Conservation (phyloP, 805 yeast genomes). For the Hanseniaspora osmophila region DNA sequence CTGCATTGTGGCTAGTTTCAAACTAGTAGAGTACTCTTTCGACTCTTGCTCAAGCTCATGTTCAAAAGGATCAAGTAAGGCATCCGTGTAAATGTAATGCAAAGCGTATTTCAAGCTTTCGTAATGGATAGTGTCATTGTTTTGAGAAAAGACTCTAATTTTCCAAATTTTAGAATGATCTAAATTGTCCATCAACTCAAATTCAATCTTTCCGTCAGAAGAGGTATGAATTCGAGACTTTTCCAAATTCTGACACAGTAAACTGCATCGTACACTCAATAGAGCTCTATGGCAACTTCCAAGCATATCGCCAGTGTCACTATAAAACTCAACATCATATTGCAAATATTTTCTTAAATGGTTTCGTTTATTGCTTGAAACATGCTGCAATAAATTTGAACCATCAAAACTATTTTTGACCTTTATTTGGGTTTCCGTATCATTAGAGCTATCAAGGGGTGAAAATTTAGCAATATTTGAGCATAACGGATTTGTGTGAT, state of each 20-base stretch:
- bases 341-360: background rate
- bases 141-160: constrained; percentile 2
- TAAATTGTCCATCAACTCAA: background rate
- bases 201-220: constrained; percentile 3
- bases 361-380: background rate
- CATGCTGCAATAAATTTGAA: too few relatives aligned
- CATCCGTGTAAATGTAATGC: constrained; percentile 17
- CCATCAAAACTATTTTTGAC: too few relatives aligned
- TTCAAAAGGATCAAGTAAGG: constrained; percentile 5
- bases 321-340: constrained; percentile 13
- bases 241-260: constrained; percentile 5
- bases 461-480: constrained; percentile 2
- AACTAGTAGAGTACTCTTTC: background rate
- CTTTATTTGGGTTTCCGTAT: too few relatives aligned
- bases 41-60: background rate
- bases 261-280: constrained; percentile 9
- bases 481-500: background rate
- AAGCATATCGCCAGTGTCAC: constrained; percentile 5
- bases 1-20: background rate
- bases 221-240: constrained; percentile 1
- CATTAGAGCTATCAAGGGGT: background rate
- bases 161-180: constrained; percentile 2
- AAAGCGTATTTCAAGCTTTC: constrained; percentile 6
- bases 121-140: background rate
- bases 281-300: constrained; percentile 16